Evolutionary conservation across 2,329 filamentous ascomycete genomes (phyloP).

Genomic region (Neonectria coccinea): DNA sequence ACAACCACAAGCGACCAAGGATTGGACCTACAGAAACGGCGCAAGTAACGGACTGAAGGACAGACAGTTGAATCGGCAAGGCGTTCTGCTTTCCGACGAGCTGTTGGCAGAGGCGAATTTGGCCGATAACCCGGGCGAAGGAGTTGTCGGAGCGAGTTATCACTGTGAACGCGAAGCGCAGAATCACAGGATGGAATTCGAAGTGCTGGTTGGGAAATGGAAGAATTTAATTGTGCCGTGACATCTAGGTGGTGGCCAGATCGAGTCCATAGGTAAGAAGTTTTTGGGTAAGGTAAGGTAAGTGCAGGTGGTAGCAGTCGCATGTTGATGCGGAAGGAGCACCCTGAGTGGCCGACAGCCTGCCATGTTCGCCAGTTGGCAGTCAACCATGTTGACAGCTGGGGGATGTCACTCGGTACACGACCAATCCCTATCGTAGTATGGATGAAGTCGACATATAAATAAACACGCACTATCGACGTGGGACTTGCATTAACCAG

Average conservation of each 20-base stretch:
- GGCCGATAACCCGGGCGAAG: background rate
- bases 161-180: background rate
- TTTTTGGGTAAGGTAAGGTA: slow-evolving; percentile 13
- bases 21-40: background rate
- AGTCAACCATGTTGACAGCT: slow-evolving; percentile 8
- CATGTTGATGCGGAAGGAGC: slow-evolving; percentile 21
- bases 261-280: background rate
- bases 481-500: background rate
- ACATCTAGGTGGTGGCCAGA: background rate
- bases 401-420: slow-evolving; percentile 16
- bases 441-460: background rate
- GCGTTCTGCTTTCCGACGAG: background rate
- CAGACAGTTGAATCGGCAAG: background rate
- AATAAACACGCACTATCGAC: slow-evolving; percentile 1
- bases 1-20: background rate
- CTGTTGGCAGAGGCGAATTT: background rate
- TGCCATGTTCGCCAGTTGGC: slow-evolving; percentile 20
- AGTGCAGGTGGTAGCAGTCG: slow-evolving; percentile 7
- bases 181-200: background rate
- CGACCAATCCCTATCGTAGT: slow-evolving; percentile 11
- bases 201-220: background rate
- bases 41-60: too few relatives aligned
- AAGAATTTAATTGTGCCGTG: background rate
- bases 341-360: slow-evolving; percentile 8
- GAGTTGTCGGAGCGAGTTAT: background rate